phyloP scores from a whole-genome alignment of 1,284 basidiomycete species.

The Microbotryomycetes sp. region DNA sequence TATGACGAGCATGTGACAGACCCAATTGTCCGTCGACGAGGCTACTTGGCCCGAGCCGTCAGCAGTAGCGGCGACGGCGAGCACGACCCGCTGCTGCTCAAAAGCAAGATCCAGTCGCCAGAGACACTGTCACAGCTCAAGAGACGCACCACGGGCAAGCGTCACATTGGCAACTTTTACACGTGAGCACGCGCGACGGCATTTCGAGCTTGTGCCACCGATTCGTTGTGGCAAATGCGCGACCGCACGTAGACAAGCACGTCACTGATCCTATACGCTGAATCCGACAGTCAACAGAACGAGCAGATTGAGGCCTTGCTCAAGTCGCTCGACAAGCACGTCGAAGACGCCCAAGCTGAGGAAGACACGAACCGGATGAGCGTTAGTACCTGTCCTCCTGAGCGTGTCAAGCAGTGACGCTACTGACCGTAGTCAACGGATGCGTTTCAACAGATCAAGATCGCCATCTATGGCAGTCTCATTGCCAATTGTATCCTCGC shows the following conservation, averaged over 20 bases:
- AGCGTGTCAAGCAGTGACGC: neutral
- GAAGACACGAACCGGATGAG: constrained; percentile 58
- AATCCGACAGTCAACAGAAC: constrained; percentile 61
- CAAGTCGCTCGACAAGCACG: constrained; percentile 81
- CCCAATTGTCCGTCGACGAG: neutral
- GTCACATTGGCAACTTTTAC: constrained; percentile 37
- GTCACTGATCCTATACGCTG: no score
- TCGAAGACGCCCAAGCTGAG: constrained; percentile 59
- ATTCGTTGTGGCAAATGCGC: constrained; percentile 27
- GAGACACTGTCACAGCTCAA: constrained; percentile 55
- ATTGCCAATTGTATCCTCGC: constrained; percentile 57
- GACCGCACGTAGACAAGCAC: no score
- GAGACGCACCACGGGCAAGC: constrained; percentile 54
- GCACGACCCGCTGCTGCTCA: constrained; percentile 32
- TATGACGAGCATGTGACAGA: neutral
- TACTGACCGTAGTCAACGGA: neutral
- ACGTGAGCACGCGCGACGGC: constrained; percentile 21
- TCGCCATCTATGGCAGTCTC: constrained; percentile 79
- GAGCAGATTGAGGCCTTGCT: constrained; percentile 73
- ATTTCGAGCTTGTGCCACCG: constrained; percentile 22
- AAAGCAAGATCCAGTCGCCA: constrained; percentile 46
- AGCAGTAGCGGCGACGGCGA: neutral
- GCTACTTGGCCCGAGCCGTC: neutral
- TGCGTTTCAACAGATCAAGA: constrained; percentile 39
- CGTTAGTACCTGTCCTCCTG: constrained; percentile 48